phyloP scores from a whole-genome alignment of 768 basidiomycete genomes.

The Pholiota molesta region DNA sequence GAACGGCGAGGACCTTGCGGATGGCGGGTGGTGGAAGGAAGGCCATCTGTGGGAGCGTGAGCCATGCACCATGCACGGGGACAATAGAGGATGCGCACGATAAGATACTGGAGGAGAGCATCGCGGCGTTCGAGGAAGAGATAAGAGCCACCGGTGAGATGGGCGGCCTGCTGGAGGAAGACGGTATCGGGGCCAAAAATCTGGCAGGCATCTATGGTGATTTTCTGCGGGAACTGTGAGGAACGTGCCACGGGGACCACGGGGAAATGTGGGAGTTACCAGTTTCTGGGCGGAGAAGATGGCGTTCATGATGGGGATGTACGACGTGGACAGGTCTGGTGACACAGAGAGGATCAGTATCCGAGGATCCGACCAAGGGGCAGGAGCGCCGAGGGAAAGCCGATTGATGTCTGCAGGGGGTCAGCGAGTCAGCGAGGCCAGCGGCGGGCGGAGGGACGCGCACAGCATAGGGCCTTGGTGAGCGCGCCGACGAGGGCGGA shows the following conservation, averaged over 20 bases:
- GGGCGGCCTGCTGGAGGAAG: slow-evolving; percentile 96
- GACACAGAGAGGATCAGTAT: slow-evolving; percentile 86
- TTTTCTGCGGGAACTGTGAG: slow-evolving; percentile 62
- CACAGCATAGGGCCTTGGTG: slow-evolving; percentile 92
- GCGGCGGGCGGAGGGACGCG: slow-evolving; percentile 23
- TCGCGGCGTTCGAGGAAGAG: slow-evolving; percentile 80
- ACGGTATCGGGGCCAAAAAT: slow-evolving; percentile 88
- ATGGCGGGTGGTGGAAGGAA: slow-evolving; percentile 63
- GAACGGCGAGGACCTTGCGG: slow-evolving; percentile 77
- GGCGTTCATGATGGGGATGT: slow-evolving; percentile 98
- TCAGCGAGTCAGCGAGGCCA: slow-evolving; percentile 1
- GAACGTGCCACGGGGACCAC: slow-evolving; percentile 2
- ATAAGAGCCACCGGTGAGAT: slow-evolving; percentile 94
- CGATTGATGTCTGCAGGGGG: slow-evolving; percentile 42
- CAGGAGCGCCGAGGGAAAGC: slow-evolving; percentile 27
- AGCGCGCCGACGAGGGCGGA: slow-evolving; percentile 83
- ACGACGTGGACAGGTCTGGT: slow-evolving; percentile 85
- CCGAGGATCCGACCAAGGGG: slow-evolving; percentile 37
- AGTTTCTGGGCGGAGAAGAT: slow-evolving; percentile 99
- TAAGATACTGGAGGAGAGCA: slow-evolving; percentile 90
- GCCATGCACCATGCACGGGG: slow-evolving; percentile 8
- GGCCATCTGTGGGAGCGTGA: slow-evolving; percentile 65
- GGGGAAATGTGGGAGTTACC: slow-evolving; percentile 45
- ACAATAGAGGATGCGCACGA: slow-evolving; percentile 43
- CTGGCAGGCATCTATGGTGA: slow-evolving; percentile 96